Conservation (phyloP, 106 monocot species). For the Iris macrosiphon region DNA sequence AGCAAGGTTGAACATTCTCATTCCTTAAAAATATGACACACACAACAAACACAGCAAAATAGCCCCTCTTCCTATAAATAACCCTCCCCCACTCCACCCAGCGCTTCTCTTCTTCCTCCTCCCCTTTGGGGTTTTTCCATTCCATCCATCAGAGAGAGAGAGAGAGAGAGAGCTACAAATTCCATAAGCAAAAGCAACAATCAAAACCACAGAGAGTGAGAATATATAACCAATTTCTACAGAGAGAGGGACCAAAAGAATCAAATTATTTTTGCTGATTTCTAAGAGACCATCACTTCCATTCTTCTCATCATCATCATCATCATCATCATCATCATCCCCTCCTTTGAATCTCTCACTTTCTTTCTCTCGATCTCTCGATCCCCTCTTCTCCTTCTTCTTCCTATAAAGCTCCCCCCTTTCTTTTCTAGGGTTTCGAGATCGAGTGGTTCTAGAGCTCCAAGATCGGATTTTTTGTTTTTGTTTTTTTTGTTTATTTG, state of each 20-base stretch:
- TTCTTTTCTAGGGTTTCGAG: background rate
- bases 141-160: background rate
- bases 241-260: slow-evolving; percentile 3
- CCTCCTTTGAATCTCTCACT: background rate
- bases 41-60: no score
- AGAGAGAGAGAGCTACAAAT: background rate
- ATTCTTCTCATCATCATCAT: no score
- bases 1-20: no score
- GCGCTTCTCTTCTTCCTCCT: background rate
- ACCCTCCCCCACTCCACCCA: background rate
- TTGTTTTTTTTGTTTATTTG: background rate
- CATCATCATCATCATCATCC: no score
- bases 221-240: background rate
- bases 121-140: slow-evolving; percentile 11
- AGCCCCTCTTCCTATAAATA: slow-evolving; percentile 28
- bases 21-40: no score
- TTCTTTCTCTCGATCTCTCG: background rate
- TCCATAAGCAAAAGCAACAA: background rate
- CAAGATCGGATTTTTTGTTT: background rate
- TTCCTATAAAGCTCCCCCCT: background rate
- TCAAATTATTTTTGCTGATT: background rate
- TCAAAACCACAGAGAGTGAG: slow-evolving; percentile 1
- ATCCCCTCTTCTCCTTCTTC: background rate
- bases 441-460: background rate
- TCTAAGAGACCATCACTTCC: no score